Conservation (phyloP, 441 rosid species). For the Viola pubescens region DNA sequence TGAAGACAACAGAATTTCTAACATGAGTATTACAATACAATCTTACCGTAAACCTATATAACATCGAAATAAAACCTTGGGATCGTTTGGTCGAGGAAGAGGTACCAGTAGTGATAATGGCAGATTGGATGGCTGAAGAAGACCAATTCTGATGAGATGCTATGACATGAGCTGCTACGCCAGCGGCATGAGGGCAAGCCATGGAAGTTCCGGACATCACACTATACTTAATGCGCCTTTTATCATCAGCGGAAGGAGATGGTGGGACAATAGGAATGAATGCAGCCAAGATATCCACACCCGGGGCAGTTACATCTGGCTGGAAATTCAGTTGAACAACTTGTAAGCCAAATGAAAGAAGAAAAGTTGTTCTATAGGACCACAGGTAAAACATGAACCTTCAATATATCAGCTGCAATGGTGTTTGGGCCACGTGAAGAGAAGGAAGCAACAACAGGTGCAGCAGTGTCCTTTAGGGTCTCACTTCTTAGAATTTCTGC, state of each 20-base stretch:
- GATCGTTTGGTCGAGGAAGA: background rate
- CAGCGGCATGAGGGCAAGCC: constrained; percentile 53
- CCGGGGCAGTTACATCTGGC: constrained; percentile 49
- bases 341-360: background rate
- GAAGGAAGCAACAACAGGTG: constrained; percentile 29
- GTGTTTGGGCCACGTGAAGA: constrained; percentile 46
- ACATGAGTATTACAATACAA: too few relatives aligned
- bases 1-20: constrained; percentile 4
- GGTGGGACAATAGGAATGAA: constrained; percentile 24
- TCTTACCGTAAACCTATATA: too few relatives aligned
- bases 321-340: constrained; percentile 6
- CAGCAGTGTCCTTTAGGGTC: constrained; percentile 11
- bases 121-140: constrained; percentile 53
- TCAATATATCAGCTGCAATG: constrained; percentile 29
- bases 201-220: constrained; percentile 43
- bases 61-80: background rate
- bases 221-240: constrained; percentile 15
- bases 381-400: constrained; percentile 17
- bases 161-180: constrained; percentile 45
- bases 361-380: background rate
- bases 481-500: constrained; percentile 21
- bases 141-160: constrained; percentile 48
- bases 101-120: constrained; percentile 60
- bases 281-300: constrained; percentile 44
- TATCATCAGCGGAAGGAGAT: background rate